These are phyloP conservation scores for Solanum appendiculatum DNA, from an alignment of 257 asterid species.

Conservation along the genomic window DNA sequence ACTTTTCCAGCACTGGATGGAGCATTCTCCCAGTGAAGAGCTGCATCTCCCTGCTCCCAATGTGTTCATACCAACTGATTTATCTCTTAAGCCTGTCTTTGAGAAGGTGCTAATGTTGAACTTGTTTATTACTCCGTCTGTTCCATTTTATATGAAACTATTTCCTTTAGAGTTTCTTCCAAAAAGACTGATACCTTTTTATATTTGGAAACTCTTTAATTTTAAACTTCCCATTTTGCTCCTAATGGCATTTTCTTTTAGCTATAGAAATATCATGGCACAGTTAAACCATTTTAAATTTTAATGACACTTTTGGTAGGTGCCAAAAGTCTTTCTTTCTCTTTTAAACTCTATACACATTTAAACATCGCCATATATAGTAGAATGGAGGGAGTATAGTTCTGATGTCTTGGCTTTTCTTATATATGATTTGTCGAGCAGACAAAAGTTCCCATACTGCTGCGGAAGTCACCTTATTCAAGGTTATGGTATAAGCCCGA, in stretches of 20 bases:
- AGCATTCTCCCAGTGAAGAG: constrained; percentile 50
- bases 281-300: not conserved
- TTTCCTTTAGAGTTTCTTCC: not conserved
- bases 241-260: not conserved
- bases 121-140: not conserved
- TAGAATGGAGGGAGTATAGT: not conserved
- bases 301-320: not conserved
- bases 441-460: constrained; percentile 53
- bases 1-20: constrained; percentile 64
- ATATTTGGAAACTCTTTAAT: not conserved
- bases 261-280: not conserved
- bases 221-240: not conserved
- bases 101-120: constrained; percentile 39
- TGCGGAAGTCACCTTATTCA: constrained; percentile 76
- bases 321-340: not conserved
- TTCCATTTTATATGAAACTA: not conserved
- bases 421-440: constrained; percentile 26
- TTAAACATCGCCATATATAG: not conserved
- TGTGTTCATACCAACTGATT: constrained; percentile 87
- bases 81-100: constrained; percentile 55
- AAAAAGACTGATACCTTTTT: not conserved
- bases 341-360: not conserved
- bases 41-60: constrained; percentile 73
- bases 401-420: constrained; percentile 12
- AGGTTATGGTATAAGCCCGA: constrained; percentile 97